These are phyloP conservation scores for Porcisia deanei DNA, from an alignment of 208 protist genomes.

Conservation along the genomic window DNA sequence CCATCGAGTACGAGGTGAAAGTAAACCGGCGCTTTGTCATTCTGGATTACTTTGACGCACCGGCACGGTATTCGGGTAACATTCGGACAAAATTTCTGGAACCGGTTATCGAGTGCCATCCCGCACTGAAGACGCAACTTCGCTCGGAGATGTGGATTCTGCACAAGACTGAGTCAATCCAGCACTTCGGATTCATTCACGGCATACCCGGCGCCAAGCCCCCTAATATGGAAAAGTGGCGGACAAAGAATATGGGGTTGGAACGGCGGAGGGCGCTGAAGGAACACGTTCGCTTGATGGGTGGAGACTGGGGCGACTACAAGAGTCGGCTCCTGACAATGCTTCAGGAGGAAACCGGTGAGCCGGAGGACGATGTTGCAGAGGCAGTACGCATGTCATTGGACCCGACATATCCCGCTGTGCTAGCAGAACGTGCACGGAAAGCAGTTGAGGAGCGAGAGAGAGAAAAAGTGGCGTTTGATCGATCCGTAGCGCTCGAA, in stretches of 20 bases:
- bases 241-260: constrained; percentile 20
- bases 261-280: constrained; percentile 39
- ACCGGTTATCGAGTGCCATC: constrained; percentile 26
- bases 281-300: constrained; percentile 73
- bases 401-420: constrained; percentile 73
- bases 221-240: constrained; percentile 40
- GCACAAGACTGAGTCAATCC: constrained; percentile 75
- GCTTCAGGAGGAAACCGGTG: constrained; percentile 77
- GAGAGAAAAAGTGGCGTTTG: constrained; percentile 54
- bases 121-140: constrained; percentile 44
- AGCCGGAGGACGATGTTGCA: constrained; percentile 83
- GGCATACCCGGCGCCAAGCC: constrained; percentile 84
- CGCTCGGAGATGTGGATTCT: constrained; percentile 86
- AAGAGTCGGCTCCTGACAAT: constrained; percentile 72
- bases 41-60: constrained; percentile 91
- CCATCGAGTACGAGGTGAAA: constrained; percentile 92
- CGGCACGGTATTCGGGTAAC: constrained; percentile 43
- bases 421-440: constrained; percentile 61
- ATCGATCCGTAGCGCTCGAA: constrained; percentile 39
- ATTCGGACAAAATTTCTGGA: constrained; percentile 32
- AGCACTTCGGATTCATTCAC: constrained; percentile 82
- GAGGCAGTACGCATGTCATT: constrained; percentile 81
- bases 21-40: constrained; percentile 83
- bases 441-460: constrained; percentile 40
- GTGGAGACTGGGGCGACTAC: constrained; percentile 85